These are phyloP conservation scores for Acanthochlamys bracteata DNA, from an alignment of 106 monocot species.

Conservation along the genomic window DNA sequence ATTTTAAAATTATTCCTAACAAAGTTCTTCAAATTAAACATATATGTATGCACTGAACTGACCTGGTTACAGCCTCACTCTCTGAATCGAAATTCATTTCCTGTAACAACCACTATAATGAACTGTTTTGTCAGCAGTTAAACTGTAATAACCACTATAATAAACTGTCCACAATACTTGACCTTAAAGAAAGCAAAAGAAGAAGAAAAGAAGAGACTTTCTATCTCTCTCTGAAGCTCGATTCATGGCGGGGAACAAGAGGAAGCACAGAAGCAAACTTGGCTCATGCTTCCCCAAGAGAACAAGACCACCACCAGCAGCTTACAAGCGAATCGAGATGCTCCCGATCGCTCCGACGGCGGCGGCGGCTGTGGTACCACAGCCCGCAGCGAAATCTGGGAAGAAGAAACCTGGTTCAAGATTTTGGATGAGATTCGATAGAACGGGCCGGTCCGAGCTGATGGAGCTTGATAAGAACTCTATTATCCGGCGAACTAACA, in stretches of 20 bases:
- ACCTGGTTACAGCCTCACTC: no score
- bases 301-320: not conserved
- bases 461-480: slow-evolving; percentile 2
- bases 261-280: not conserved
- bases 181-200: no score
- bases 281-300: not conserved
- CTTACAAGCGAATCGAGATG: slow-evolving; percentile 8
- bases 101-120: no score
- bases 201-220: no score
- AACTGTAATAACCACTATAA: no score
- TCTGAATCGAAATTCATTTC: no score
- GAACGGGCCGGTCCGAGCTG: slow-evolving; percentile 1
- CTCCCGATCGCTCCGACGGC: not conserved
- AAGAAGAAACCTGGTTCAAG: slow-evolving; percentile 1
- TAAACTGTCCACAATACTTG: no score
- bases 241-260: not conserved
- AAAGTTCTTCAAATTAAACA: no score
- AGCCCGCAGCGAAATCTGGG: not conserved
- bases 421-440: slow-evolving; percentile 1
- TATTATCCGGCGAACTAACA: not conserved
- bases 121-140: no score
- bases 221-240: no score
- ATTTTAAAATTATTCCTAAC: no score
- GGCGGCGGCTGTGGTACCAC: not conserved
- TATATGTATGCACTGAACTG: no score